Evolutionary conservation across 1,139 yeast species (phyloP).

Genomic region (Protomyces arabidopsidicola): DNA sequence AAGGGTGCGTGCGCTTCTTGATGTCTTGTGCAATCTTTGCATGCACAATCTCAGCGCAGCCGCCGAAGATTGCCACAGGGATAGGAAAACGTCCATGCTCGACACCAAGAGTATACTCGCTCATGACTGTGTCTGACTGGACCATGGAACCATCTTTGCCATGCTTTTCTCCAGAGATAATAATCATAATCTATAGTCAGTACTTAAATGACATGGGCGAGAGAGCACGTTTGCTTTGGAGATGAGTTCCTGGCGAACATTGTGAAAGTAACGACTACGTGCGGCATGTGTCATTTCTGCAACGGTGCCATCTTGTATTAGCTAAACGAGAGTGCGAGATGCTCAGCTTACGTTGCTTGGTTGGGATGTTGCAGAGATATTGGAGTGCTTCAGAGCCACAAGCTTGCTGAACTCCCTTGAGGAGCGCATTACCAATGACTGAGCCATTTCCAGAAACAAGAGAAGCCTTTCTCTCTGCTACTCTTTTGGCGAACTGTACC

Average conservation of each 20-base stretch:
- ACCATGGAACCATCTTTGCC: slow-evolving; percentile 5
- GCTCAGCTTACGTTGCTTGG: slow-evolving; percentile 7
- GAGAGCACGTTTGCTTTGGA: slow-evolving; percentile 5
- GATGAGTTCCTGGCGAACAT: slow-evolving; percentile 17
- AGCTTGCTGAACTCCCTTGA: slow-evolving; percentile 9
- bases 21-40: slow-evolving; percentile 5
- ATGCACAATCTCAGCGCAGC: slow-evolving; percentile 3
- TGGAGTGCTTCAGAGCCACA: slow-evolving; percentile 10
- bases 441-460: slow-evolving; percentile 21
- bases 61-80: slow-evolving; percentile 17
- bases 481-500: not conserved
- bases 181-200: not conserved
- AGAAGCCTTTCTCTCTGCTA: slow-evolving; percentile 9
- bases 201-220: not conserved
- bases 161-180: slow-evolving; percentile 18
- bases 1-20: slow-evolving; percentile 4
- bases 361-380: slow-evolving; percentile 11
- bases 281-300: slow-evolving; percentile 22
- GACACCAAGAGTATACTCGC: slow-evolving; percentile 5
- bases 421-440: slow-evolving; percentile 23
- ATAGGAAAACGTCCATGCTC: slow-evolving; percentile 12
- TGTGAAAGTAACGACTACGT: slow-evolving; percentile 12
- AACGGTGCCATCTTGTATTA: slow-evolving; percentile 6
- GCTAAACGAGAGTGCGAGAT: not conserved
- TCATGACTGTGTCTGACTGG: slow-evolving; percentile 17